Evolutionary conservation across 345 rosid genomes (phyloP), one percentile per base, ranked within the genome.

Genomic region (Trapa bicornis): DNA sequence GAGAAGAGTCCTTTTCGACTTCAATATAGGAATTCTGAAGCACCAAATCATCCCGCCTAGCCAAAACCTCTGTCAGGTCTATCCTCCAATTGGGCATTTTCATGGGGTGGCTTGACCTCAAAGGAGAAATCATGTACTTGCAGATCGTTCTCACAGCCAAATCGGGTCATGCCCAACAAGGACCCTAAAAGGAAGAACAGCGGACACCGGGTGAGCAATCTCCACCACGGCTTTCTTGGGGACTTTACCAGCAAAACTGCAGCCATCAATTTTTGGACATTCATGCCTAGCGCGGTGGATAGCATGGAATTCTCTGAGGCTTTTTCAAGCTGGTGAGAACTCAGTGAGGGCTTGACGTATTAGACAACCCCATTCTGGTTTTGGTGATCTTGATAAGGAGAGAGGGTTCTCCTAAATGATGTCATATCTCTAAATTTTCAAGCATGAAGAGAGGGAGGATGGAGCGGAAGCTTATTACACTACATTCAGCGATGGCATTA

Each of bases 391-490:
- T 22, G 29, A 22, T 22, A 22, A 1, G 94, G 97, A 52, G 98
- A 93, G 62, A 88, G 87, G 67, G 97, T 87, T 71, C 98, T 86
- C 65, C 98, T 89, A 80, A 88, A 70, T 32, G 98, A 93, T 48
- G 94, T 94, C 98, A 90, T 89, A 10, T 13, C 47, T 42, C 67
- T 5, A 65, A 54, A 13, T 62, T 14, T 7, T 60, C 64, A 60
- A 16, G 38, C 39, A 36, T 36, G 65, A 62, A 62, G 45, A 3
- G 47, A 52, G 29, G 12, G 4, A 32, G n/a, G 61, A 54, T 54
- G 17, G 60, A 15, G 7, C 33, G 14, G 32, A 17, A n/a, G 33
- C 60, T 54, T n/a, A 54, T 33, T 22, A 22, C 29, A 22, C 29
- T 22, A 22, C 29, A 22, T 22, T 22, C 29, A 22, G 29, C 29